These are phyloP conservation scores for Pichia exigua DNA, from an alignment of 805 yeast species.

Conservation along the genomic window DNA sequence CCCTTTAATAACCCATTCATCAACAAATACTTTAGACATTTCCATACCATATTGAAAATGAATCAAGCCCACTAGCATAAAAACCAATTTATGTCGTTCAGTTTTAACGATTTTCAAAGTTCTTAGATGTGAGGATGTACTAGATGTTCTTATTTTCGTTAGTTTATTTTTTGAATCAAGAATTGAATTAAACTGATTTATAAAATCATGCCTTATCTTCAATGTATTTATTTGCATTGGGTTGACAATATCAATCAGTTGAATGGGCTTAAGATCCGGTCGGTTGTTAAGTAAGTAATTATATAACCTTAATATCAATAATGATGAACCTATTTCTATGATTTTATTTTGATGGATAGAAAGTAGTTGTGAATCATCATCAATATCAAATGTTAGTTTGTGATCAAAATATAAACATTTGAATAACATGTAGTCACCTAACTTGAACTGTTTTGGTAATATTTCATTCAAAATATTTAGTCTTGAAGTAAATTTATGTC, in stretches of 20 bases:
- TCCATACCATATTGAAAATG: conserved; percentile 18
- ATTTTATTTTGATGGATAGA: conserved; percentile 8
- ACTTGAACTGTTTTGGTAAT: conserved; percentile 18
- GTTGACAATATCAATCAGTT: not conserved
- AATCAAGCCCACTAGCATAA: conserved; percentile 22
- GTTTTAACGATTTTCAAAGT: conserved; percentile 16
- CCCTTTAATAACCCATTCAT: conserved; percentile 24
- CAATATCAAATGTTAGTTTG: not conserved
- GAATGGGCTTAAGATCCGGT: not conserved
- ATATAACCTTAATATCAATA: conserved; percentile 5
- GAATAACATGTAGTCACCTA: conserved; percentile 16
- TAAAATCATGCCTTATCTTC: conserved; percentile 14
- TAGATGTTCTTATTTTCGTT: not conserved
- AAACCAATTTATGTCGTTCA: conserved; percentile 16
- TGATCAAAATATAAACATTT: conserved; percentile 17
- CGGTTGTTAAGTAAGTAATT: not conserved
- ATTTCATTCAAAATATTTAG: conserved; percentile 16
- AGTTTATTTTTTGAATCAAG: conserved; percentile 7
- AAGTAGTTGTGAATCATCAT: not conserved
- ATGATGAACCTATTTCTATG: conserved; percentile 9
- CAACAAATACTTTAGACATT: conserved; percentile 17
- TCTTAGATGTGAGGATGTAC: not conserved
- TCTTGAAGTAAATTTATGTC: conserved; percentile 20
- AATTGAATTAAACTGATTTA: conserved; percentile 17
- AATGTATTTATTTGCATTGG: conserved; percentile 4